Conservation (phyloP, 2,329 filamentous ascomycete species). For the Coniella vitis region DNA sequence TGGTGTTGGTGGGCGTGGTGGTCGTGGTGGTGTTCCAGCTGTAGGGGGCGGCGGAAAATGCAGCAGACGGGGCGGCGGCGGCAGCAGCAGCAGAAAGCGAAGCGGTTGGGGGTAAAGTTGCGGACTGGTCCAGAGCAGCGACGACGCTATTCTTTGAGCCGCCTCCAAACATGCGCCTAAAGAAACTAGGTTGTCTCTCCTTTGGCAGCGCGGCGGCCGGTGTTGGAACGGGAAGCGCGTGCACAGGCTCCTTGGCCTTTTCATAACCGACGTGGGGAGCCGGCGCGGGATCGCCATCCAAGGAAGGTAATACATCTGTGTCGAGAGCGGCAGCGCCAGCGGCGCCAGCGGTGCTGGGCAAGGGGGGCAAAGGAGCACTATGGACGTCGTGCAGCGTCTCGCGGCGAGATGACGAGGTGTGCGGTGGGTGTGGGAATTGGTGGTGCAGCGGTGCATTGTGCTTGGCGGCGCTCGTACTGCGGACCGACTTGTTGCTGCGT, state of each 20-base stretch:
- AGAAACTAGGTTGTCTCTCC: conserved; percentile 73
- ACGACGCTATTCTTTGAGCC: conserved; percentile 47
- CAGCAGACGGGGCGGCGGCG: not conserved
- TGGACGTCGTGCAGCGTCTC: conserved; percentile 19
- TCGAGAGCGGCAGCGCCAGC: conserved; percentile 20
- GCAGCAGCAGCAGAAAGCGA: not conserved
- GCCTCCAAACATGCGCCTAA: conserved; percentile 80
- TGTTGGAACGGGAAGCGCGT: conserved; percentile 30
- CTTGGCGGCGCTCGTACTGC: conserved; percentile 34
- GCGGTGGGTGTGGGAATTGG: too few species aligned
- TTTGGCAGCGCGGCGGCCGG: conserved; percentile 42
- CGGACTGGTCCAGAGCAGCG: conserved; percentile 9
- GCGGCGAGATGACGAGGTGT: conserved; percentile 19
- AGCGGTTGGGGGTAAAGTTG: conserved; percentile 3
- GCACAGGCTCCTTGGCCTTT: conserved; percentile 47
- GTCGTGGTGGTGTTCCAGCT: not conserved
- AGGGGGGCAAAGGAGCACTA: conserved; percentile 21
- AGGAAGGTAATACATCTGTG: conserved; percentile 29
- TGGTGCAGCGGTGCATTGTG: conserved; percentile 12
- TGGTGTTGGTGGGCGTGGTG: conserved; percentile 1
- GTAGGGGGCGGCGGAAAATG: conserved; percentile 1
- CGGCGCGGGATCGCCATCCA: conserved; percentile 39
- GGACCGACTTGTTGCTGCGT: conserved; percentile 52
- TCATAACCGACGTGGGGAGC: conserved; percentile 53
- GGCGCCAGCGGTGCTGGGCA: conserved; percentile 22